phyloP scores from a whole-genome alignment of 1,284 basidiomycete genomes.

The Somion occarium region DNA sequence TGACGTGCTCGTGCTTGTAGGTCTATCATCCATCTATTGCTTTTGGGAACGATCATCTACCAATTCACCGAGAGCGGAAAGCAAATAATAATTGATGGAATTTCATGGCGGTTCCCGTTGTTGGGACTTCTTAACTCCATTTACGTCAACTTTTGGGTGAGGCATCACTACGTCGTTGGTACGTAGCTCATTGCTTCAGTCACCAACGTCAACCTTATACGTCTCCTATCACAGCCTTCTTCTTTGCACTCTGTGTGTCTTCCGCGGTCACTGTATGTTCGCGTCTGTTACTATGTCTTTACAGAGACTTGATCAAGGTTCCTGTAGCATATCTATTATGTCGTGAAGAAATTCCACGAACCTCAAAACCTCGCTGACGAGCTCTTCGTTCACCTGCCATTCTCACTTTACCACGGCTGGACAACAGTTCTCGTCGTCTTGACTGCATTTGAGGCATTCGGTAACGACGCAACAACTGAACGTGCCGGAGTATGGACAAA shows the following conservation, averaged over 20 bases:
- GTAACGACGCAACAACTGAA: constrained; percentile 64
- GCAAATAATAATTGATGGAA: constrained; percentile 75
- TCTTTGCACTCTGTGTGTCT: constrained; percentile 82
- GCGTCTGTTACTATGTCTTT: not conserved
- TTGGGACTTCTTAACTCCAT: constrained; percentile 81
- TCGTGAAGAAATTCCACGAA: constrained; percentile 81
- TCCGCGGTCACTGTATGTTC: constrained; percentile 64
- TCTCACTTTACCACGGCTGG: constrained; percentile 95
- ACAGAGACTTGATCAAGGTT: constrained; percentile 3
- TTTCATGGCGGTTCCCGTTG: constrained; percentile 87
- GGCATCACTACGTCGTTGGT: constrained; percentile 70
- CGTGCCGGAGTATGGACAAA: constrained; percentile 86
- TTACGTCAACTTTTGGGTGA: constrained; percentile 80
- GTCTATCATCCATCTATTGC: constrained; percentile 81
- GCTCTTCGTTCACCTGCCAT: constrained; percentile 79
- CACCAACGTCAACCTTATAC: constrained; percentile 5
- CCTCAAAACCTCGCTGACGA: constrained; percentile 68
- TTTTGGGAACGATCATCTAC: constrained; percentile 86
- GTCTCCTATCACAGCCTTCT: constrained; percentile 66
- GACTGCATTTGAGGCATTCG: constrained; percentile 89
- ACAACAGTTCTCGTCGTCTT: constrained; percentile 88
- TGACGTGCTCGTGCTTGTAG: constrained; percentile 27
- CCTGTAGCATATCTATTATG: constrained; percentile 79
- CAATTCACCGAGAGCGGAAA: constrained; percentile 86
- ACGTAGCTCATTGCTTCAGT: constrained; percentile 10